phyloP scores from a whole-genome alignment of 163 green algal genomes.

The Scenedesmus sp. region DNA sequence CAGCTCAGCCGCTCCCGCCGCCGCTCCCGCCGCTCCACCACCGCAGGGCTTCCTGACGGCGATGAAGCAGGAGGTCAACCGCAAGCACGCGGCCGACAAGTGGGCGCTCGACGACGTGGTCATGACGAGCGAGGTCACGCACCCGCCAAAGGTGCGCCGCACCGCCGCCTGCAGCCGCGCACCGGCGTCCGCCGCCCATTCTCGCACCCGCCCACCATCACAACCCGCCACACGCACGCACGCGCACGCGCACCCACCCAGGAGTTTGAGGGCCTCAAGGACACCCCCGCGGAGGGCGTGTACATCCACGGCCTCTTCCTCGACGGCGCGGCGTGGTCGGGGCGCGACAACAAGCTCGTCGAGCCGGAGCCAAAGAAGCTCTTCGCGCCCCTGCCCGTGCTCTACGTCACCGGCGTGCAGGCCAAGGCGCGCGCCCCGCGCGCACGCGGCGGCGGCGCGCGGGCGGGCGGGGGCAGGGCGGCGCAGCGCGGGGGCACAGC shows the following conservation, averaged over 20 bases:
- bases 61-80: conserved; percentile 95
- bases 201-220: background rate
- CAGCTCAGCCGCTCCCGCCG: no score
- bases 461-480: no score
- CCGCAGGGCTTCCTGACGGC: conserved; percentile 91
- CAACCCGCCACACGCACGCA: background rate
- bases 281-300: conserved; percentile 85
- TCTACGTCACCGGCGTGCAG: conserved; percentile 82
- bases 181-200: background rate
- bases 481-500: no score
- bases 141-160: conserved; percentile 75
- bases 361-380: conserved; percentile 94
- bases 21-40: no score
- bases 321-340: conserved; percentile 87
- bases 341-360: conserved; percentile 82
- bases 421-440: conserved; percentile 67
- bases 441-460: no score
- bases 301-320: conserved; percentile 94
- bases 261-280: conserved; percentile 81
- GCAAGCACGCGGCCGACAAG: conserved; percentile 88
- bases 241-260: background rate
- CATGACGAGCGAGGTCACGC: conserved; percentile 89
- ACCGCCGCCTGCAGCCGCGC: background rate
- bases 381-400: conserved; percentile 79
- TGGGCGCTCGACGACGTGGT: conserved; percentile 96